A percentile compares a stretch with the other conserved stretches of the same genome.
These are phyloP conservation scores for Penicillium coprophilum DNA, from an alignment of 495 filamentous ascomycete species.

Conservation along the genomic window DNA sequence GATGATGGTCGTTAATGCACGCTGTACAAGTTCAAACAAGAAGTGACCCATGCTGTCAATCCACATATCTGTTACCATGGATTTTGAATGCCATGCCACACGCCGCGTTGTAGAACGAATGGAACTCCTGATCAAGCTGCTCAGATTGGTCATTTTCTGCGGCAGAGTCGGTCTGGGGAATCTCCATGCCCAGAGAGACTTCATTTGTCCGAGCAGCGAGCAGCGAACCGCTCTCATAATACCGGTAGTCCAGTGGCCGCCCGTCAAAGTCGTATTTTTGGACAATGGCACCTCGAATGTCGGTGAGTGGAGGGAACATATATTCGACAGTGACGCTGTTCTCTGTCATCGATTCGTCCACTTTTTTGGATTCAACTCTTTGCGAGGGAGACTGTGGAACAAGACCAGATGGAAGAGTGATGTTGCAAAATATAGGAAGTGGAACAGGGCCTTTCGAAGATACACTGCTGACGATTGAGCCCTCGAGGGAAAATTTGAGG, in stretches of 20 bases:
- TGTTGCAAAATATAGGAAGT: slow-evolving; percentile 33
- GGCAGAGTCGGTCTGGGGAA: slow-evolving; percentile 12
- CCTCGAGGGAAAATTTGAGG: slow-evolving; percentile 23
- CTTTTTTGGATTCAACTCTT: background rate
- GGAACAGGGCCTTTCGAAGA: slow-evolving; percentile 4
- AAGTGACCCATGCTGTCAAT: background rate
- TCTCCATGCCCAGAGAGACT: slow-evolving; percentile 32
- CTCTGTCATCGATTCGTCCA: slow-evolving; percentile 4
- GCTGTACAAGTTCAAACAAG: slow-evolving; percentile 8
- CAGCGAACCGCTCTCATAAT: slow-evolving; percentile 38
- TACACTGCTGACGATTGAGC: slow-evolving; percentile 15
- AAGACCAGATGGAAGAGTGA: slow-evolving; percentile 31
- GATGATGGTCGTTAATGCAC: slow-evolving; percentile 5
- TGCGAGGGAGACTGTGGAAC: background rate
- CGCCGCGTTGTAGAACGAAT: slow-evolving; percentile 39
- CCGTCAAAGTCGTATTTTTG: slow-evolving; percentile 34
- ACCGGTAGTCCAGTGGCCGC: slow-evolving; percentile 31
- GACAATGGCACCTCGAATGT: slow-evolving; percentile 27
- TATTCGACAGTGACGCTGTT: slow-evolving; percentile 31
- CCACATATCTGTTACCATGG: slow-evolving; percentile 12
- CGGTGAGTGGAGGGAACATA: slow-evolving; percentile 34
- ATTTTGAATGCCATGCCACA: slow-evolving; percentile 41
- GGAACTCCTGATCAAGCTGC: slow-evolving; percentile 29
- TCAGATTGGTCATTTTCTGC: background rate
- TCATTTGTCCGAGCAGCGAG: slow-evolving; percentile 29